Evolutionary conservation across 441 rosid genomes (phyloP).

Genomic region (Biscutella auriculata): DNA sequence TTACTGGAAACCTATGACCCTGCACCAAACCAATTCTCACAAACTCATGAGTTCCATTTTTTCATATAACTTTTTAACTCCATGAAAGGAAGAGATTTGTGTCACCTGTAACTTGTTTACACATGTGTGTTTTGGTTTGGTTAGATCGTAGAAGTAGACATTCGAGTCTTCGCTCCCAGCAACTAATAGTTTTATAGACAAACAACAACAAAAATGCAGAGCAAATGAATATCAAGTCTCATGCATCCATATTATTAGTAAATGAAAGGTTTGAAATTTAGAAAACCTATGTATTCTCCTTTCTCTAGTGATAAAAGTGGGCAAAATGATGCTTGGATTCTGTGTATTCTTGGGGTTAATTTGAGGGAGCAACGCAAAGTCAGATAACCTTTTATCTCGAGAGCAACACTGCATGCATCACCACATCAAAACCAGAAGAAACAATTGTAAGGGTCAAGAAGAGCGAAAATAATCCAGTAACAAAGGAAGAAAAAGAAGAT

Average conservation of each 20-base stretch:
- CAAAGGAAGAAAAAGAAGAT: neutral
- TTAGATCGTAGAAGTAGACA: slow-evolving; percentile 83
- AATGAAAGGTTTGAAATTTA: neutral
- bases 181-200: slow-evolving; percentile 29
- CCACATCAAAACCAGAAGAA: slow-evolving; percentile 1
- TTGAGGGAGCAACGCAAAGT: slow-evolving; percentile 82
- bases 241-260: neutral
- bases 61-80: neutral
- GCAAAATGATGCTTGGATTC: slow-evolving; percentile 76
- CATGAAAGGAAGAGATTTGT: neutral
- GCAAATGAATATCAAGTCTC: neutral
- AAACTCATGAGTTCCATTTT: neutral
- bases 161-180: slow-evolving; percentile 90
- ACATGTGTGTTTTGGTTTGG: slow-evolving; percentile 74
- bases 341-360: slow-evolving; percentile 57
- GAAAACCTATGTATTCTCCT: slow-evolving; percentile 91
- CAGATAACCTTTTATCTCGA: slow-evolving; percentile 74
- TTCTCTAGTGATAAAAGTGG: slow-evolving; percentile 82
- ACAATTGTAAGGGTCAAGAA: neutral
- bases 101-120: slow-evolving; percentile 92
- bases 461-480: neutral
- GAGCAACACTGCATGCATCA: slow-evolving; percentile 60
- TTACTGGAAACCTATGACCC: slow-evolving; percentile 95
- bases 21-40: slow-evolving; percentile 21
- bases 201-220: slow-evolving; percentile 4